Evolutionary conservation across 345 rosid genomes (phyloP).

Genomic region (Bruguiera sexangula): DNA sequence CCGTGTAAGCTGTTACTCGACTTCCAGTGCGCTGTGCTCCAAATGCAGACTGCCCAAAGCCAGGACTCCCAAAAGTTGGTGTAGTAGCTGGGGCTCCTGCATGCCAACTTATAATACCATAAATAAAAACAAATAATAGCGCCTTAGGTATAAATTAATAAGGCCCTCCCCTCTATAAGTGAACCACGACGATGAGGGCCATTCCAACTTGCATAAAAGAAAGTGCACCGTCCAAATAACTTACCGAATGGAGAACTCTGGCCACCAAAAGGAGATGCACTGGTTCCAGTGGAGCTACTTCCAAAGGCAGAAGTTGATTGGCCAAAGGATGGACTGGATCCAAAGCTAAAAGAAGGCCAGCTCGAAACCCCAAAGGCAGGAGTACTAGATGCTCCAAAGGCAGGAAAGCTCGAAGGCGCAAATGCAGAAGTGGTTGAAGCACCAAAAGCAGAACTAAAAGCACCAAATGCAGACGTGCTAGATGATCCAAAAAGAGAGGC

Average conservation of each 20-base stretch:
- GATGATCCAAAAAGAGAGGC: constrained; percentile 18
- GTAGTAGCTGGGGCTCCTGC: constrained; percentile 66
- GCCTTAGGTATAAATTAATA: background rate
- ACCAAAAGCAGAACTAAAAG: constrained; percentile 51
- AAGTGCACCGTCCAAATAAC: constrained; percentile 12
- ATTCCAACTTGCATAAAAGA: background rate
- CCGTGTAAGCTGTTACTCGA: constrained; percentile 60
- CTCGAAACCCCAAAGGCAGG: constrained; percentile 32
- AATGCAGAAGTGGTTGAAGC: constrained; percentile 29
- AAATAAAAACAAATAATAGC: background rate
- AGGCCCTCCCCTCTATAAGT: background rate
- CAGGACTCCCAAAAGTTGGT: constrained; percentile 58
- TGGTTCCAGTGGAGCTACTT: constrained; percentile 60
- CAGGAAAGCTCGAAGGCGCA: constrained; percentile 24
- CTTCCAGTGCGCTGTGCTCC: constrained; percentile 80
- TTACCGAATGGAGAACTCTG: constrained; percentile 69
- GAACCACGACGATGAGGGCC: background rate
- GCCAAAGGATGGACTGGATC: constrained; percentile 65
- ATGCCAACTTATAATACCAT: constrained; percentile 5
- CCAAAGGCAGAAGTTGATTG: constrained; percentile 75
- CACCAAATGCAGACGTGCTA: constrained; percentile 51
- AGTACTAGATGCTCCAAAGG: constrained; percentile 31
- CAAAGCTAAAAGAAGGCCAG: constrained; percentile 55
- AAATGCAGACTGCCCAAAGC: constrained; percentile 67
- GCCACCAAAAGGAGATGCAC: constrained; percentile 58